Conservation (phyloP, 1,284 basidiomycete genomes). For the Pseudozyma thailandica region DNA sequence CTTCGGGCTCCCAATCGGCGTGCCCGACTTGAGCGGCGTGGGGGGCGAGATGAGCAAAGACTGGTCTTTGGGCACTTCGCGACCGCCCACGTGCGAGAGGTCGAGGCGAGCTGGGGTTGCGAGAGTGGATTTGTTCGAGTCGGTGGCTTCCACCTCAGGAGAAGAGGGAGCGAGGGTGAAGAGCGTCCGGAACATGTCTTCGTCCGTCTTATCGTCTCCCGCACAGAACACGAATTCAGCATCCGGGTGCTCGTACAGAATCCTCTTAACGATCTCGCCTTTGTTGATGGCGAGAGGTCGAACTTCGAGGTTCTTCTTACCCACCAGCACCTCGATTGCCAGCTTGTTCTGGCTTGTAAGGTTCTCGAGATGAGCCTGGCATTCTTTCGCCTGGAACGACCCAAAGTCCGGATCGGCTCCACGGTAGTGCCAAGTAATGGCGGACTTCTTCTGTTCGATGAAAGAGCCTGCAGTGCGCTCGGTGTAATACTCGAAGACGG, state of each 20-base stretch:
- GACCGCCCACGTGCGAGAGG: not conserved
- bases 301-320: slow-evolving; percentile 98
- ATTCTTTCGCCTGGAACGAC: slow-evolving; percentile 76
- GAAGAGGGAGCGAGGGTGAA: slow-evolving; percentile 44
- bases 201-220: slow-evolving; percentile 90
- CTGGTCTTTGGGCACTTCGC: slow-evolving; percentile 9
- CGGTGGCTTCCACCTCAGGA: slow-evolving; percentile 21
- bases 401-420: slow-evolving; percentile 95
- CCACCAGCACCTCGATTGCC: slow-evolving; percentile 71
- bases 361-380: slow-evolving; percentile 94
- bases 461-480: slow-evolving; percentile 93
- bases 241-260: slow-evolving; percentile 90
- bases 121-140: not conserved
- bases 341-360: slow-evolving; percentile 69
- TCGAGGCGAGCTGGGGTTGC: not conserved
- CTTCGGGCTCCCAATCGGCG: slow-evolving; percentile 41
- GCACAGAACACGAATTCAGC: slow-evolving; percentile 96
- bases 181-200: slow-evolving; percentile 66
- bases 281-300: slow-evolving; percentile 95
- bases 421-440: slow-evolving; percentile 98
- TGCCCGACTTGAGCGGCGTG: slow-evolving; percentile 41
- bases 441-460: slow-evolving; percentile 96
- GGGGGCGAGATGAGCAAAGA: slow-evolving; percentile 50
- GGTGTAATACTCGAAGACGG: slow-evolving; percentile 96
- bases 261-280: slow-evolving; percentile 95